Base-by-base conservation (phyloP, 2,329 filamentous ascomycete species). In the Pseudocercospora fuligena region DNA sequence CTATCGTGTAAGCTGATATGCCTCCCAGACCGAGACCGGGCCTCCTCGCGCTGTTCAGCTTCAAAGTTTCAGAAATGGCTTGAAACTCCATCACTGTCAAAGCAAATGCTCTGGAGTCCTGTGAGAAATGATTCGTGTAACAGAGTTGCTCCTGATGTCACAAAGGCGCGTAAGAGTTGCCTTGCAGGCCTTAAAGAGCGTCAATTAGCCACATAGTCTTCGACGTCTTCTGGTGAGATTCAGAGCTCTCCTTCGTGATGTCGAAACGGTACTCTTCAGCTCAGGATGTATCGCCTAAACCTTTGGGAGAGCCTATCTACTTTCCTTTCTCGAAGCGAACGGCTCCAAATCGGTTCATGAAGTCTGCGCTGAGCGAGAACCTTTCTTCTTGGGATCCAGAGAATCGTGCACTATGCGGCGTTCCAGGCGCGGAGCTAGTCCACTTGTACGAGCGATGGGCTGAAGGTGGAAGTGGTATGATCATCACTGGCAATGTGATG, bases 401-500 rank as follows among this genome's bases (percentile, higher is more conserved):
- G 43, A 19, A 19, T 23, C 43, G n/a, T 47, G 21, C 16, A 21
- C 43, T 6, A 47, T 47, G 43, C 43, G 43, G 43, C n/a, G 43
- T 47, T 19, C 43, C 43, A 23, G 43, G 43, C 16, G n/a, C 1
- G 21, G n/a, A 47, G 6, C 43, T 47, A 8, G 9, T 47, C n/a
- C n/a, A n/a, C 7, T 47, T 47, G 21, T 51, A 61, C 9, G 16
- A 61, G 27, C 23, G 25, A 27, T 66, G 64, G 64, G 64, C 47
- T 12, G 23, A 47, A 58, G 64, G 64, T 49, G 49, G 64, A 23
- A 46, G 46, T 25, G 64, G 49, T 31, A 23, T 66, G 21, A 66
- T 66, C 47, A 60, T 66, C 29, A 66, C 49, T 31, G 64, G 64
- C 31, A 60, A 66, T 47, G 53, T 66, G n/a, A 66, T 66, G 64